phyloP scores from a whole-genome alignment of 2,329 filamentous ascomycete species.

The Diatrype stigma region DNA sequence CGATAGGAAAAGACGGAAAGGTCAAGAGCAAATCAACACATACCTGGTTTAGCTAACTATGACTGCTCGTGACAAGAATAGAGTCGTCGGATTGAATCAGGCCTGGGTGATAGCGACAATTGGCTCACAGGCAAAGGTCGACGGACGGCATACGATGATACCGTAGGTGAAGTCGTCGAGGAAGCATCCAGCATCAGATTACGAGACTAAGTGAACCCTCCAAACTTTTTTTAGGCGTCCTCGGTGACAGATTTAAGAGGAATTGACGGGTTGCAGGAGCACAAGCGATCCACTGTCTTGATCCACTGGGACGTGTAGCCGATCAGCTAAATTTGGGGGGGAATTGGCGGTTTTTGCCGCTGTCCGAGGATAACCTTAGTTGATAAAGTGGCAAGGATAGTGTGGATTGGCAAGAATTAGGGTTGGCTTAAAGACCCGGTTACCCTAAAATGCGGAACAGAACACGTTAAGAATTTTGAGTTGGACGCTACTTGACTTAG shows the following conservation, averaged over 20 bases:
- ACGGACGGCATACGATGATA: too few relatives aligned
- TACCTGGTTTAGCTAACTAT: not conserved
- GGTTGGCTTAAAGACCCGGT: not conserved
- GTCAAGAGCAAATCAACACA: not conserved
- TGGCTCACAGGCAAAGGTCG: too few relatives aligned
- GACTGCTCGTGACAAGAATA: not conserved
- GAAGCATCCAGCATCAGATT: too few relatives aligned
- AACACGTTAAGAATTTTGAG: not conserved
- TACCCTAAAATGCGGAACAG: not conserved
- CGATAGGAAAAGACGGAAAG: not conserved
- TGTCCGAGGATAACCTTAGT: not conserved
- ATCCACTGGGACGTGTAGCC: not conserved
- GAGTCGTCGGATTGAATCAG: not conserved
- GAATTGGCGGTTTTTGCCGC: not conserved
- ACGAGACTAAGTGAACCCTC: not conserved
- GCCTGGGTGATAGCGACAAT: too few relatives aligned
- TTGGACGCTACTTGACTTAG: not conserved
- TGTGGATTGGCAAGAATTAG: not conserved
- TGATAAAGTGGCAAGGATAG: too few relatives aligned
- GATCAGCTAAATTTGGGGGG: not conserved
- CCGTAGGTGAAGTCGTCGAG: too few relatives aligned
- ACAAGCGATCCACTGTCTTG: not conserved
- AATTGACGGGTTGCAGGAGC: not conserved
- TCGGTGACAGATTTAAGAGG: not conserved
- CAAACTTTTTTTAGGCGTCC: not conserved